phyloP scores from a whole-genome alignment of 257 asterid genomes.

The Linaria vulgaris region DNA sequence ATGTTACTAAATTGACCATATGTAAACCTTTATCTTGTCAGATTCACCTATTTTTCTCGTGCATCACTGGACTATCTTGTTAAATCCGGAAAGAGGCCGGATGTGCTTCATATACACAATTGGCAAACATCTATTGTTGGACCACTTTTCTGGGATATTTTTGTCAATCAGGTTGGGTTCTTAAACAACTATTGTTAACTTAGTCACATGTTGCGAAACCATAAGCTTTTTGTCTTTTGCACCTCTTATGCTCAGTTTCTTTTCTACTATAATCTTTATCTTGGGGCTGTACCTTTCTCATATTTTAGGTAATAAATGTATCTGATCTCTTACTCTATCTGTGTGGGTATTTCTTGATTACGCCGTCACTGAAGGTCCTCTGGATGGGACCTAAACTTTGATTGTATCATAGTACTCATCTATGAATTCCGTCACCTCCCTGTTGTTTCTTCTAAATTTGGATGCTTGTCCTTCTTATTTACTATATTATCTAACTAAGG shows the following conservation, averaged over 20 bases:
- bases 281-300: background rate
- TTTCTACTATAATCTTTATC: slow-evolving; percentile 1
- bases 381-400: slow-evolving; percentile 1
- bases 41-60: slow-evolving; percentile 84
- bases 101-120: slow-evolving; percentile 84
- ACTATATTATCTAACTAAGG: background rate
- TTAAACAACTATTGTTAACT: slow-evolving; percentile 10
- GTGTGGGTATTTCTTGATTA: slow-evolving; percentile 13
- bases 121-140: slow-evolving; percentile 86
- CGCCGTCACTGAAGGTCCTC: slow-evolving; percentile 10
- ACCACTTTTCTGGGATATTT: slow-evolving; percentile 87
- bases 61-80: slow-evolving; percentile 82
- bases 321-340: slow-evolving; percentile 1
- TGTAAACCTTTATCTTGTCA: slow-evolving; percentile 52
- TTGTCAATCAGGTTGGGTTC: slow-evolving; percentile 64
- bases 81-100: slow-evolving; percentile 76
- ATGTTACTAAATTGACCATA: slow-evolving; percentile 2
- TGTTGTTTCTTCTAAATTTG: slow-evolving; percentile 11
- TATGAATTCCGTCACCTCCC: background rate
- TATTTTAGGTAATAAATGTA: slow-evolving; percentile 9
- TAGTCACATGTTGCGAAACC: background rate
- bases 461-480: slow-evolving; percentile 6
- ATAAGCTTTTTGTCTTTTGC: background rate
- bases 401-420: slow-evolving; percentile 8
- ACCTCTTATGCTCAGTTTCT: slow-evolving; percentile 13